Conservation (phyloP, 352 stramenopile species). For the Phytophthora foliorum region DNA sequence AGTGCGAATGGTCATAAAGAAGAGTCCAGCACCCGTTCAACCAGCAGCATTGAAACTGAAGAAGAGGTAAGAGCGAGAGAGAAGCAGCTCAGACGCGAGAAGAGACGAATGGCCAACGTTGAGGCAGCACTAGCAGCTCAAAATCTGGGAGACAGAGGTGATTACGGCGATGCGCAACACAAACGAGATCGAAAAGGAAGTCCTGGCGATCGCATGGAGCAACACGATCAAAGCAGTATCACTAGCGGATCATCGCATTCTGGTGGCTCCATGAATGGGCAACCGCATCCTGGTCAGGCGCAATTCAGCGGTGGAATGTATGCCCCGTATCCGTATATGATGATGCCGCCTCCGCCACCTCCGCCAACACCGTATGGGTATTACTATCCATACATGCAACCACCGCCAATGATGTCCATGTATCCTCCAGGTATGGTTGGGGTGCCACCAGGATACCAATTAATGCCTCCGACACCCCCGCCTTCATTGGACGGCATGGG, state of each 20-base stretch:
- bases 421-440: constrained; percentile 37
- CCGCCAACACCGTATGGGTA: constrained; percentile 43
- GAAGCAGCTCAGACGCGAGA: constrained; percentile 49
- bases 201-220: background rate
- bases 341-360: constrained; percentile 39
- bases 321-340: constrained; percentile 49
- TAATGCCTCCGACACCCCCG: constrained; percentile 25
- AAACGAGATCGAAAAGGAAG: background rate
- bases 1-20: constrained; percentile 13
- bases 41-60: constrained; percentile 27
- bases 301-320: constrained; percentile 40
- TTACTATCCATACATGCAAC: constrained; percentile 53
- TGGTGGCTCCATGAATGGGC: constrained; percentile 18
- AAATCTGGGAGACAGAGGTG: constrained; percentile 23
- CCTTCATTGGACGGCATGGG: constrained; percentile 29
- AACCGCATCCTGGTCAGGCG: constrained; percentile 18
- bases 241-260: background rate
- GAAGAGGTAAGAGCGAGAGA: constrained; percentile 30
- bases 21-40: constrained; percentile 13
- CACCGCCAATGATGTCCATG: constrained; percentile 36
- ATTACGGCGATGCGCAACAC: constrained; percentile 1
- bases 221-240: constrained; percentile 15
- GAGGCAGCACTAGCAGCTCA: constrained; percentile 51
- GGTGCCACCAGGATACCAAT: constrained; percentile 36
- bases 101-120: constrained; percentile 43